These are phyloP conservation scores for Raphanus hybrid DNA, from an alignment of 441 rosid genomes.

Conservation along the genomic window DNA sequence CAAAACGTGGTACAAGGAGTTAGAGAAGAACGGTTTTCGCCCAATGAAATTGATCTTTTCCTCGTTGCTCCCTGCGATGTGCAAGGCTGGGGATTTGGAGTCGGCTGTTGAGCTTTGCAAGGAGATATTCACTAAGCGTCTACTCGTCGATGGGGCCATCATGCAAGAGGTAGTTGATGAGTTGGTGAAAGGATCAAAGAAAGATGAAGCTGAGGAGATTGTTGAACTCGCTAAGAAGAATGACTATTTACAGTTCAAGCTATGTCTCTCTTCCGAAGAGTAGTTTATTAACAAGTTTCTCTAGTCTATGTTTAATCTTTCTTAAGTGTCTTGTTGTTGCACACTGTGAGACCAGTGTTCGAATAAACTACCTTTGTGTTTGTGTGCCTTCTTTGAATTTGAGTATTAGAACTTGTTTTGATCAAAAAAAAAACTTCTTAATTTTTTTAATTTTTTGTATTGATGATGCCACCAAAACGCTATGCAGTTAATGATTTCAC, in stretches of 20 bases:
- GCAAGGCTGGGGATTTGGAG: constrained; percentile 58
- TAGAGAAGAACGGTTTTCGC: constrained; percentile 47
- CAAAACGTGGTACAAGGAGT: constrained; percentile 54
- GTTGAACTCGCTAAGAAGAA: constrained; percentile 54
- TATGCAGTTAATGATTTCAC: neutral
- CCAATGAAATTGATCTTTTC: constrained; percentile 47
- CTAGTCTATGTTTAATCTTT: constrained; percentile 13
- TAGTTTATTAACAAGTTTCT: constrained; percentile 10
- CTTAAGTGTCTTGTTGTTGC: constrained; percentile 25
- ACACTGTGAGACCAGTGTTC: constrained; percentile 16
- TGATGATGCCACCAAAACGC: too few relatives aligned
- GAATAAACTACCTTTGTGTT: constrained; percentile 27
- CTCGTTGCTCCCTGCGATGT: constrained; percentile 50
- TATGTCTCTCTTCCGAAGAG: constrained; percentile 46
- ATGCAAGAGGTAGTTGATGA: constrained; percentile 64
- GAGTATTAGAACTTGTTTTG: too few relatives aligned
- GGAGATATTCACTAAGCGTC: constrained; percentile 44
- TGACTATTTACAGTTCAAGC: constrained; percentile 40
- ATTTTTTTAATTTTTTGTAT: too few relatives aligned
- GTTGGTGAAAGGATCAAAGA: constrained; percentile 55
- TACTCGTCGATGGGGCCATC: constrained; percentile 39
- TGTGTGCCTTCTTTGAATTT: constrained; percentile 4
- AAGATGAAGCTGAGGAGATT: constrained; percentile 60
- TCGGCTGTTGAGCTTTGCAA: constrained; percentile 58
- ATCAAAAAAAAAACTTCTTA: too few relatives aligned